Conservation (phyloP, 1,284 basidiomycete species). For the Ceratobasidium sp. region DNA sequence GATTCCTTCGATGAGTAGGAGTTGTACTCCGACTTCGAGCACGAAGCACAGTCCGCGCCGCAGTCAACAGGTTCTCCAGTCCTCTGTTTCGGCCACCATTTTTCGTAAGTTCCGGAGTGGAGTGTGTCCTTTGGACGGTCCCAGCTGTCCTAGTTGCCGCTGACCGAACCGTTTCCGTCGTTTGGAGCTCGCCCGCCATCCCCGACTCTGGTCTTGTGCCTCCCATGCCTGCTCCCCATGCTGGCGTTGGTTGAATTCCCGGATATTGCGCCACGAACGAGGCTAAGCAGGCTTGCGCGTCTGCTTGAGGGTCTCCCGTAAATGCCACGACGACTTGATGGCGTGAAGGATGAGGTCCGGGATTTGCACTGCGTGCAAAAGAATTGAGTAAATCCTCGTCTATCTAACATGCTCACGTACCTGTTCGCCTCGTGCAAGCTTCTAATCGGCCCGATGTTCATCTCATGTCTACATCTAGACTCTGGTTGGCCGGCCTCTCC, state of each 20-base stretch:
- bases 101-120: constrained; percentile 25
- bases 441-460: background rate
- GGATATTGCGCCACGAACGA: constrained; percentile 45
- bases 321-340: constrained; percentile 30
- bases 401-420: background rate
- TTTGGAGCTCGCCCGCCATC: background rate
- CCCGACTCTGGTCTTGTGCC: constrained; percentile 6
- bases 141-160: constrained; percentile 21
- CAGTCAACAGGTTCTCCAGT: constrained; percentile 34
- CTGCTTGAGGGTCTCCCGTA: constrained; percentile 39
- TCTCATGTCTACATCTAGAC: background rate
- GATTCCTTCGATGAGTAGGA: constrained; percentile 36
- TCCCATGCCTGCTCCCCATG: constrained; percentile 9
- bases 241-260: constrained; percentile 32
- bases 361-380: constrained; percentile 5
- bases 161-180: background rate
- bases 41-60: constrained; percentile 38
- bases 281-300: constrained; percentile 43
- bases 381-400: background rate
- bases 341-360: background rate
- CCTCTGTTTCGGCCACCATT: constrained; percentile 15
- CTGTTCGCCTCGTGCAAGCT: constrained; percentile 19
- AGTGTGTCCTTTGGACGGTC: constrained; percentile 13
- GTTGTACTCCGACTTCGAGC: constrained; percentile 42
- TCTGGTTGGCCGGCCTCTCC: constrained; percentile 15